phyloP scores from a whole-genome alignment of 1,139 yeast species.

The Saccharomycopsis crataegensis region DNA sequence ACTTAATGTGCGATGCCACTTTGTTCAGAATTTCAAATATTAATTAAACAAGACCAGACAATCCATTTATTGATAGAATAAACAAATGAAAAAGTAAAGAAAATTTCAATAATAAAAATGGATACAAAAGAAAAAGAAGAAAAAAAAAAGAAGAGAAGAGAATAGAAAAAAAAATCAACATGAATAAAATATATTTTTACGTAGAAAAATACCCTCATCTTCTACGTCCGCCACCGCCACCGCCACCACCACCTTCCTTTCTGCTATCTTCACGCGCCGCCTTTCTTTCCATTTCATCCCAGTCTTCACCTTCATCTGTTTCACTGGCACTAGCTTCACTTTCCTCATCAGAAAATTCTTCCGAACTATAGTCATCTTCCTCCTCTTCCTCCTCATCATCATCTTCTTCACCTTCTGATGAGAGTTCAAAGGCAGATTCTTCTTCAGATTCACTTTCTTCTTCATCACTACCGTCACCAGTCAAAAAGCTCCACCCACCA shows the following conservation, averaged over 20 bases:
- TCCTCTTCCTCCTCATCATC: constrained; percentile 51
- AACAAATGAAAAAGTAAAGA: no score
- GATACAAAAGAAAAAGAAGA: background rate
- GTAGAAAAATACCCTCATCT: background rate
- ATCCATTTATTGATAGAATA: no score
- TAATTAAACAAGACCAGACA: no score
- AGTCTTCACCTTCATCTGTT: constrained; percentile 59
- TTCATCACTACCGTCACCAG: constrained; percentile 72
- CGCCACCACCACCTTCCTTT: constrained; percentile 19
- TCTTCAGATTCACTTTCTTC: constrained; percentile 35
- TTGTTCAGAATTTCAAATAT: no score
- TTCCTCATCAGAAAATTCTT: constrained; percentile 45
- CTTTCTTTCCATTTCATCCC: constrained; percentile 68
- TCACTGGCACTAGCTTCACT: constrained; percentile 34
- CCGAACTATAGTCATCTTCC: constrained; percentile 45
- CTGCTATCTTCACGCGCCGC: constrained; percentile 42
- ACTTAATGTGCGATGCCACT: no score
- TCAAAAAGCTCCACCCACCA: constrained; percentile 95
- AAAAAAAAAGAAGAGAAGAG: background rate
- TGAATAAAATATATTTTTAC: background rate
- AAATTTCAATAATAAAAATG: no score
- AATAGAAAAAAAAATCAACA: background rate
- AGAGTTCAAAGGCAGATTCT: constrained; percentile 52
- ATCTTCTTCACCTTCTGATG: constrained; percentile 68
- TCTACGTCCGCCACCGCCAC: background rate